phyloP scores from a whole-genome alignment of 2,329 filamentous ascomycete species.

The Penicillium occitanis region DNA sequence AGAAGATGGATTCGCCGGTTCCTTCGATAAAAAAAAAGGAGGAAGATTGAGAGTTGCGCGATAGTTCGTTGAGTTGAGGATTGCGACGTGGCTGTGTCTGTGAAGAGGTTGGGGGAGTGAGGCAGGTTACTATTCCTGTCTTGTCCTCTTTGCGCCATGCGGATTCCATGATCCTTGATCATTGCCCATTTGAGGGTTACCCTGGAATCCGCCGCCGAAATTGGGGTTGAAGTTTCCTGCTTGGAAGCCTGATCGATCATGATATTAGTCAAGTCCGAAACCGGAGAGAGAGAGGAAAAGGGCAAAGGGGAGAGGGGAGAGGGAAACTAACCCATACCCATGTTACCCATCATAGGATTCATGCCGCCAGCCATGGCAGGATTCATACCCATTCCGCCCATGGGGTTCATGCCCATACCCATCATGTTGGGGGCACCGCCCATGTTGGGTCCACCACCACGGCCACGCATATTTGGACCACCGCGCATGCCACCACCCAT shows the following conservation, averaged over 20 bases:
- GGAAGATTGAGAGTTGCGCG: background rate
- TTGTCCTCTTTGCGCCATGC: conserved; percentile 74
- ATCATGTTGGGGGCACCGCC: conserved; percentile 51
- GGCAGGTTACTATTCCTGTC: conserved; percentile 62
- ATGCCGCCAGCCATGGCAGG: conserved; percentile 54
- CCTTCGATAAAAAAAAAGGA: background rate
- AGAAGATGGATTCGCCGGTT: background rate
- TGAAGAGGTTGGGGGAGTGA: background rate
- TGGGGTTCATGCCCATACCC: conserved; percentile 53
- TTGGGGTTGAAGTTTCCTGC: conserved; percentile 69
- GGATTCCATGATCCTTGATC: conserved; percentile 71
- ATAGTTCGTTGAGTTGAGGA: background rate
- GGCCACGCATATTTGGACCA: conserved; percentile 59
- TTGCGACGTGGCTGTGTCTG: background rate
- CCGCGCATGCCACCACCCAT: conserved; percentile 52
- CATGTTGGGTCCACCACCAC: conserved; percentile 52
- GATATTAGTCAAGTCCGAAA: conserved; percentile 25
- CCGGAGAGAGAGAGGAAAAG: conserved; percentile 12
- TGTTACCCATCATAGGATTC: conserved; percentile 58
- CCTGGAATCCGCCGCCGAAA: conserved; percentile 60
- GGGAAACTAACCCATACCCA: conserved; percentile 50
- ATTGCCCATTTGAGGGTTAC: conserved; percentile 46
- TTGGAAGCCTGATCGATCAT: conserved; percentile 57
- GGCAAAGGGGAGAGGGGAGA: conserved; percentile 22
- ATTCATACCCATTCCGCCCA: conserved; percentile 56